A percentile compares a stretch with the other conserved stretches of the same genome.
These are phyloP conservation scores for Ascomycota sp. DNA, from an alignment of 2,329 filamentous ascomycete species.

Conservation along the genomic window DNA sequence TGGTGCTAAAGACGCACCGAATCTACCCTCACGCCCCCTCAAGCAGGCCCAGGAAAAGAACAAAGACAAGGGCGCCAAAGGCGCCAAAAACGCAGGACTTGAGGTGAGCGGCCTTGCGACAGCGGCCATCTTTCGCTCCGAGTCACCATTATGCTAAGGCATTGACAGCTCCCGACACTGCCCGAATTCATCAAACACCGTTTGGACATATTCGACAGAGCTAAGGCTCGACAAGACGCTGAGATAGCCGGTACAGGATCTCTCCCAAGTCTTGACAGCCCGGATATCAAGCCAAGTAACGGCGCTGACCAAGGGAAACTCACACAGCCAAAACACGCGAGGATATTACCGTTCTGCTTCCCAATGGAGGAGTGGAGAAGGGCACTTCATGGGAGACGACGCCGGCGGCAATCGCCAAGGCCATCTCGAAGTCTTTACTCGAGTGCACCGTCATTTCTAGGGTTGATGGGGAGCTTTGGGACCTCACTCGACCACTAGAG, in stretches of 20 bases:
- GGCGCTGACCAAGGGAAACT: too few species aligned
- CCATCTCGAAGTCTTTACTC: conserved; percentile 66
- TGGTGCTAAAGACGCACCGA: conserved; percentile 13
- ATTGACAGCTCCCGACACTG: conserved; percentile 19
- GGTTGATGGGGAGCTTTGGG: conserved; percentile 75
- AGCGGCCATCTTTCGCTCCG: conserved; percentile 15
- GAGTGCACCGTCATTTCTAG: conserved; percentile 75
- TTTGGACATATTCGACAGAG: conserved; percentile 68
- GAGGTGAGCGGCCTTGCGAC: conserved; percentile 19
- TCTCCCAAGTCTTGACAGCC: neutral
- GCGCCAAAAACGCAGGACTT: conserved; percentile 36
- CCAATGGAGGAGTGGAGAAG: conserved; percentile 47
- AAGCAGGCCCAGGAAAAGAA: conserved; percentile 18
- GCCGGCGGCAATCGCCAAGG: conserved; percentile 55
- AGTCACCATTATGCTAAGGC: conserved; percentile 5
- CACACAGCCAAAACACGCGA: conserved; percentile 43
- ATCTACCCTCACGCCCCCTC: conserved; percentile 14
- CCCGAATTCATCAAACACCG: conserved; percentile 69
- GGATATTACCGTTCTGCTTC: conserved; percentile 53
- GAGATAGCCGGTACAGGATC: conserved; percentile 33
- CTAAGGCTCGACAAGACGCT: conserved; percentile 68
- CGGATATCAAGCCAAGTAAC: too few species aligned
- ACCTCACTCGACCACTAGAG: conserved; percentile 78
- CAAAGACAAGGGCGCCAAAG: conserved; percentile 24
- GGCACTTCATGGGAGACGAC: conserved; percentile 87